These are phyloP conservation scores for Thuja plicata DNA, from an alignment of 83 land plant species.

Conservation along the genomic window DNA sequence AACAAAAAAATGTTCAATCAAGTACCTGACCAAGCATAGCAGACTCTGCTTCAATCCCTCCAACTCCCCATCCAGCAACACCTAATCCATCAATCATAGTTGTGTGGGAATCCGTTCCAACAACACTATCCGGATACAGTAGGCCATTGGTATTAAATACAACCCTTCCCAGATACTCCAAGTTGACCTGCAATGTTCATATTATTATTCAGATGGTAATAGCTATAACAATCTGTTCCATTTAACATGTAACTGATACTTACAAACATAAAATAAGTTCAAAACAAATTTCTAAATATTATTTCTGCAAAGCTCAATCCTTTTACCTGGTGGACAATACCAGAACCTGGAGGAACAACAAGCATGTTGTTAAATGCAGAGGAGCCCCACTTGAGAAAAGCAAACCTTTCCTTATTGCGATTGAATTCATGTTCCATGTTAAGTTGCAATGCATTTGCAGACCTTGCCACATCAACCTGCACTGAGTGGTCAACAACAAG, in stretches of 20 bases:
- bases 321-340: slow-evolving; percentile 96
- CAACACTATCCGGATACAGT: slow-evolving; percentile 97
- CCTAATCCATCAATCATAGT: slow-evolving; percentile 96
- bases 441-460: slow-evolving; percentile 54
- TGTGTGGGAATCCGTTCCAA: slow-evolving; percentile 98
- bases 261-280: neutral
- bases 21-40: slow-evolving; percentile 97
- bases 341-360: slow-evolving; percentile 99
- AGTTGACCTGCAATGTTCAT: slow-evolving; percentile 70
- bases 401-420: slow-evolving; percentile 94
- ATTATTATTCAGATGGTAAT: neutral
- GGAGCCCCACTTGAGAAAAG: slow-evolving; percentile 96
- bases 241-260: neutral
- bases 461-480: slow-evolving; percentile 66
- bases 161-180: slow-evolving; percentile 94
- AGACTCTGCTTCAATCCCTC: slow-evolving; percentile 94
- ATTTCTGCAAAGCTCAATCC: neutral
- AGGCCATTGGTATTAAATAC: slow-evolving; percentile 85
- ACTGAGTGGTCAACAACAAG: slow-evolving; percentile 78
- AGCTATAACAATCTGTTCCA: neutral
- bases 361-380: slow-evolving; percentile 95
- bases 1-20: neutral
- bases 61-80: slow-evolving; percentile 97
- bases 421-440: slow-evolving; percentile 70
- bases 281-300: neutral